Percentiles rank a stretch among this genome's conserved stretches.
These are phyloP conservation scores for Ganoderma multipileum DNA, from an alignment of 1,284 basidiomycete genomes.

Conservation along the genomic window DNA sequence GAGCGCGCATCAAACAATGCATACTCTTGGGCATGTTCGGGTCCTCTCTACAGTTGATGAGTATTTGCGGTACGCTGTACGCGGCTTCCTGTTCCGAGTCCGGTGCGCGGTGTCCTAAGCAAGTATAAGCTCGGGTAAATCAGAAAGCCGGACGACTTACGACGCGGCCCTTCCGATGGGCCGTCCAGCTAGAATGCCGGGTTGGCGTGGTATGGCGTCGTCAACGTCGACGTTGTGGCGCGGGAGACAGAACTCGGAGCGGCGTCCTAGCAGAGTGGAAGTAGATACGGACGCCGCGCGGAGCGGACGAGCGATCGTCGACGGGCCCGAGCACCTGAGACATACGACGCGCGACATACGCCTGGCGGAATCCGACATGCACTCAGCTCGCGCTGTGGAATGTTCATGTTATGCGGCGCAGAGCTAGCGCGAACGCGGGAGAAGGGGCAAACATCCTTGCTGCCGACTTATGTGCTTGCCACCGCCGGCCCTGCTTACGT, in stretches of 20 bases:
- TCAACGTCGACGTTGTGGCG: neutral
- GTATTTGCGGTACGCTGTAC: neutral
- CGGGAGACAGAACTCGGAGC: neutral
- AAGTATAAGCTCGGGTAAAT: neutral
- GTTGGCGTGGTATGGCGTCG: neutral
- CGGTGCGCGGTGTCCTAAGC: neutral
- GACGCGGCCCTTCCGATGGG: neutral
- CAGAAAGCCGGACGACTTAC: neutral
- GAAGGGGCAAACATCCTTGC: neutral
- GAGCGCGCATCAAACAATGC: neutral
- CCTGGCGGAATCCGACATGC: neutral
- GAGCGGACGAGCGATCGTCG: neutral
- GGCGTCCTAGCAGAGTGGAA: neutral
- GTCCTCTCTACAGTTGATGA: neutral
- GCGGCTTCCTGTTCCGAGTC: neutral
- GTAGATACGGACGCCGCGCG: neutral
- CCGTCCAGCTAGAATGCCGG: neutral
- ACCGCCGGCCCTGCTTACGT: neutral
- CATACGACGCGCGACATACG: neutral
- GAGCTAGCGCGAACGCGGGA: slow-evolving; percentile 1
- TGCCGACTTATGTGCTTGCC: neutral
- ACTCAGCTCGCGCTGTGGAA: neutral
- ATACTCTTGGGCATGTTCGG: neutral
- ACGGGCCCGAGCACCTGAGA: slow-evolving; percentile 4
- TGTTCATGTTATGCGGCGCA: neutral